Conservation (phyloP, 2,329 filamentous ascomycete species). For the Fusarium heterosporum region DNA sequence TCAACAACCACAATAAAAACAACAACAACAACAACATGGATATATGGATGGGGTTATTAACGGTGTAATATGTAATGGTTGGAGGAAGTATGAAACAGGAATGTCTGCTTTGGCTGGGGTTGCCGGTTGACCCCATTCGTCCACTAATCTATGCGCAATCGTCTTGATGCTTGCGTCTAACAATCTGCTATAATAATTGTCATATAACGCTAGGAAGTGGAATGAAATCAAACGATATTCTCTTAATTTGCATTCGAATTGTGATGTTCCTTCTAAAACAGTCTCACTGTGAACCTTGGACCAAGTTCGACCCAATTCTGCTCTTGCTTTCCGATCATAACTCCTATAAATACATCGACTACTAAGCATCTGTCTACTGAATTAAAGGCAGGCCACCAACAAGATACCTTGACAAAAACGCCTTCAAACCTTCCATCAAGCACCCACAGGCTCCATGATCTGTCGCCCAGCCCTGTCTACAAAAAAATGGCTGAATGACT, state of each 20-base stretch:
- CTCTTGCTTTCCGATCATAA: constrained; percentile 11
- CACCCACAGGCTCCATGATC: constrained; percentile 49
- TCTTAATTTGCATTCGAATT: neutral
- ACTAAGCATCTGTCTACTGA: neutral
- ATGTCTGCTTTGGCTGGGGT: constrained; percentile 20
- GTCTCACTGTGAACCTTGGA: neutral
- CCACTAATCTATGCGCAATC: constrained; percentile 3
- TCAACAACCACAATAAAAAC: too few relatives aligned
- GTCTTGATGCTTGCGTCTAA: constrained; percentile 15
- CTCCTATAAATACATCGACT: constrained; percentile 12
- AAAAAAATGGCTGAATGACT: constrained; percentile 59
- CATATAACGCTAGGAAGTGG: constrained; percentile 10
- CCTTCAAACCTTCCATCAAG: constrained; percentile 25
- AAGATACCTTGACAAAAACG: neutral
- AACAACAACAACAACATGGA: neutral
- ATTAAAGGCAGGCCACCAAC: neutral
- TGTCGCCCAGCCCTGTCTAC: constrained; percentile 55
- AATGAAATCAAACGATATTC: constrained; percentile 6
- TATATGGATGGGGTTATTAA: neutral
- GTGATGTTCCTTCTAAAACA: neutral
- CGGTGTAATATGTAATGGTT: constrained; percentile 22
- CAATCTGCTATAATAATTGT: constrained; percentile 12
- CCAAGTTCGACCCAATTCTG: too few relatives aligned
- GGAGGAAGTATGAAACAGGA: constrained; percentile 10
- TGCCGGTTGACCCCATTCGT: constrained; percentile 24